Conservation (phyloP, 2,329 filamentous ascomycete species). For the Volutella citrinella region DNA sequence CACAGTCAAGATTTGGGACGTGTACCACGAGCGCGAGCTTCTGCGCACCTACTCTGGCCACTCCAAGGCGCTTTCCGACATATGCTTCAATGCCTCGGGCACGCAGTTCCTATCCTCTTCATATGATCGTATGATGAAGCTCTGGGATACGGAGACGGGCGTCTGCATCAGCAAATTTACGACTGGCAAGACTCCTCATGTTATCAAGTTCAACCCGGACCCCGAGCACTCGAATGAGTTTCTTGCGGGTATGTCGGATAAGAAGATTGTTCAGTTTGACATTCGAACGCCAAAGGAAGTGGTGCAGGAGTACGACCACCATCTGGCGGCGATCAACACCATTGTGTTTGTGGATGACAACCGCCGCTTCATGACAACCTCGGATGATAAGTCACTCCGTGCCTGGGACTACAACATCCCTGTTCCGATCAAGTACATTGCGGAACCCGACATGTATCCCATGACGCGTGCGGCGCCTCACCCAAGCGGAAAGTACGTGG, state of each 20-base stretch:
- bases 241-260: slow-evolving; percentile 94
- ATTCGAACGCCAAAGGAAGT: slow-evolving; percentile 72
- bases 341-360: slow-evolving; percentile 95
- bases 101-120: slow-evolving; percentile 86
- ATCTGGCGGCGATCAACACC: slow-evolving; percentile 96
- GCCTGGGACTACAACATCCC: slow-evolving; percentile 99
- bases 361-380: slow-evolving; percentile 95
- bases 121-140: slow-evolving; percentile 93
- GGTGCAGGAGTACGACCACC: slow-evolving; percentile 97
- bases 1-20: slow-evolving; percentile 91
- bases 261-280: slow-evolving; percentile 98
- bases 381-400: slow-evolving; percentile 91
- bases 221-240: slow-evolving; percentile 80
- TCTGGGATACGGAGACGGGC: slow-evolving; percentile 97
- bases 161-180: slow-evolving; percentile 84
- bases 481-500: slow-evolving; percentile 89
- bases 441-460: slow-evolving; percentile 96
- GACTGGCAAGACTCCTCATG: slow-evolving; percentile 92
- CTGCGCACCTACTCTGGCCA: slow-evolving; percentile 91
- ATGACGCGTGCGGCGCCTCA: slow-evolving; percentile 84
- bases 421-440: slow-evolving; percentile 97
- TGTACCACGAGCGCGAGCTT: slow-evolving; percentile 85
- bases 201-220: slow-evolving; percentile 87
- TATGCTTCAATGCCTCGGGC: slow-evolving; percentile 80
- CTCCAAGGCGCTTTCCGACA: slow-evolving; percentile 83